Conservation (phyloP, 345 rosid genomes). For the Eucalyptus leucophloia region DNA sequence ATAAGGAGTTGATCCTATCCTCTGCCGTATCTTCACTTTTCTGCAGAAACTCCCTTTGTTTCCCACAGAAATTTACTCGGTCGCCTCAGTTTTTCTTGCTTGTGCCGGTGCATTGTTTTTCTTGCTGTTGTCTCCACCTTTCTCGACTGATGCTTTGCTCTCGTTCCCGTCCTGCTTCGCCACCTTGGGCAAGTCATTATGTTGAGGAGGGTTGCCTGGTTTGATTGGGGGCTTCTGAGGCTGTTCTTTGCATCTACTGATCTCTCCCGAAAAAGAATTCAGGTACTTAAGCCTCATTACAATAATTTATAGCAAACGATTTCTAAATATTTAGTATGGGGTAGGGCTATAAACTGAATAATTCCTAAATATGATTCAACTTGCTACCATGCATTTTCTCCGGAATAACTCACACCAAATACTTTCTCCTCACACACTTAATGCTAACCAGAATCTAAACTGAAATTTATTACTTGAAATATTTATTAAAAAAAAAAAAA, state of each 20-base stretch:
- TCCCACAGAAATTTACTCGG: not conserved
- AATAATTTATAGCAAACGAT: not conserved
- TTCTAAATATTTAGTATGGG: not conserved
- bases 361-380: not conserved
- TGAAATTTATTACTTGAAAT: not conserved
- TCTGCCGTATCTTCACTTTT: not conserved
- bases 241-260: not conserved
- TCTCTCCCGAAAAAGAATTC: not conserved
- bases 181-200: not conserved
- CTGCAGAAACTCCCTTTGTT: not conserved
- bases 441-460: not conserved
- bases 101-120: not conserved
- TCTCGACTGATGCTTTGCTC: not conserved
- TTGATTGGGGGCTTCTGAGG: not conserved
- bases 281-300: not conserved
- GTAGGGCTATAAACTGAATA: not conserved
- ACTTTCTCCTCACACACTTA: not conserved
- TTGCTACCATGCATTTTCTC: not conserved
- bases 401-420: not conserved
- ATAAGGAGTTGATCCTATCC: not conserved
- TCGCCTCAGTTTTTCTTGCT: not conserved
- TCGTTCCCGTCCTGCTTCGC: not conserved
- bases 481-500: not conserved
- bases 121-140: not conserved
- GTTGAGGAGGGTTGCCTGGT: not conserved